Evolutionary conservation across 1,139 yeast species (phyloP).

Genomic region (Arxiozyma slooffiae): DNA sequence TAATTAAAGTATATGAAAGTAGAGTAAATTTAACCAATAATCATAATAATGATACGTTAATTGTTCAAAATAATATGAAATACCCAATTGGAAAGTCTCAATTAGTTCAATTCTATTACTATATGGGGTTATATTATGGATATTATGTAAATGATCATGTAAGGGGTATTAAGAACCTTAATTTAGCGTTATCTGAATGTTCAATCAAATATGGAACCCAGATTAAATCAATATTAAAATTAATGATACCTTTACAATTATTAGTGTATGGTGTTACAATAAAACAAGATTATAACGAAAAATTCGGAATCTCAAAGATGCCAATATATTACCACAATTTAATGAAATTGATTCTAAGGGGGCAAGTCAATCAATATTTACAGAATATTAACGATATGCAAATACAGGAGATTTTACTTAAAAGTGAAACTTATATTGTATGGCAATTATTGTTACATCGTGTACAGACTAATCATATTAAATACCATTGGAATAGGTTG

Average conservation of each 20-base stretch:
- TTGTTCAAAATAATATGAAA: not conserved
- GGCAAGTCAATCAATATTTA: conserved; percentile 45
- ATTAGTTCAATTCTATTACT: conserved; percentile 20
- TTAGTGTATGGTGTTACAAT: not conserved
- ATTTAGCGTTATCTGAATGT: conserved; percentile 17
- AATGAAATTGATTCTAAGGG: conserved; percentile 41
- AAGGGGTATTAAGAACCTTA: conserved; percentile 16
- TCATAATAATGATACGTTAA: not conserved
- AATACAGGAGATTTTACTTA: not conserved
- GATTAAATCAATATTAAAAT: conserved; percentile 37
- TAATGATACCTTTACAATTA: conserved; percentile 46
- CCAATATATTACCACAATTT: conserved; percentile 37
- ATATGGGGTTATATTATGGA: conserved; percentile 28
- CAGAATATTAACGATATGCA: not conserved
- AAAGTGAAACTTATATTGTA: not conserved
- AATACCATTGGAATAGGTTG: not conserved
- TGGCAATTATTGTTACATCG: conserved; percentile 1
- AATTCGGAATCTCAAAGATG: not conserved
- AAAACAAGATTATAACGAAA: not conserved
- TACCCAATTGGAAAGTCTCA: conserved; percentile 5
- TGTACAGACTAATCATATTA: not conserved
- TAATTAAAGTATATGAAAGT: conserved; percentile 57
- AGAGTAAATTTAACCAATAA: conserved; percentile 4
- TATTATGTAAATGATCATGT: conserved; percentile 20
- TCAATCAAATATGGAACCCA: conserved; percentile 32